Evolutionary conservation across 768 basidiomycete species (phyloP).

Genomic region (Tylopilus vinaceipallidus): DNA sequence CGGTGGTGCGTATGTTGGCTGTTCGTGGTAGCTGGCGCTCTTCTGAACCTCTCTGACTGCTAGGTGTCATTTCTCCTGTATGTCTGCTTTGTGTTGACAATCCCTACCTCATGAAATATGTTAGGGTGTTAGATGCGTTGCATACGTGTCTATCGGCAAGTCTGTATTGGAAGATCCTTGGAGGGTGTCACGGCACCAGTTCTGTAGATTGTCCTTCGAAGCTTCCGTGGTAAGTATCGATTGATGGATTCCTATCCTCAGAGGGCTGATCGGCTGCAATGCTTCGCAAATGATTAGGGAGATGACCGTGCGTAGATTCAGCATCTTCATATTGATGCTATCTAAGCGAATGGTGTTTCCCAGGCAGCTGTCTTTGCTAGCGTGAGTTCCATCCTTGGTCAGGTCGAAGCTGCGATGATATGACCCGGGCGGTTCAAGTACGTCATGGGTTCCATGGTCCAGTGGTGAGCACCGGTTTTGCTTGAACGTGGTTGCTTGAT

Average conservation of each 20-base stretch:
- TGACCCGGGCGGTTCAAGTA: not conserved
- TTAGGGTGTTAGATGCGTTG: conserved; percentile 2
- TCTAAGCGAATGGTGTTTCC: too few relatives aligned
- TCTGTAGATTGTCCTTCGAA: not conserved
- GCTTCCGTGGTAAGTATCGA: conserved; percentile 2
- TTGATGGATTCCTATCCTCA: not conserved
- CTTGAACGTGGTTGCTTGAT: not conserved
- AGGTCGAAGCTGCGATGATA: not conserved
- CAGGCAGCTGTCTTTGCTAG: not conserved
- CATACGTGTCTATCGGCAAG: not conserved
- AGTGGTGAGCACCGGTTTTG: conserved; percentile 2
- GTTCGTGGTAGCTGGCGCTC: too few relatives aligned
- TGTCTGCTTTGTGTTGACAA: not conserved
- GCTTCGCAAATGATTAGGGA: not conserved
- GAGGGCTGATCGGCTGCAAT: not conserved
- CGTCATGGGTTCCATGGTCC: conserved; percentile 3
- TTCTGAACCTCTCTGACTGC: not conserved
- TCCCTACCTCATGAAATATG: not conserved
- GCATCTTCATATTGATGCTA: too few relatives aligned
- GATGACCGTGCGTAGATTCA: not conserved
- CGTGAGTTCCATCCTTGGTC: not conserved
- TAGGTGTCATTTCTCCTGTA: conserved; percentile 4
- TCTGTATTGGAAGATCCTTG: not conserved
- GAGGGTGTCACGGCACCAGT: not conserved
- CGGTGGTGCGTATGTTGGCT: not conserved